Conservation (phyloP, 2,329 filamentous ascomycete genomes). For the Aspergillus awamori region DNA sequence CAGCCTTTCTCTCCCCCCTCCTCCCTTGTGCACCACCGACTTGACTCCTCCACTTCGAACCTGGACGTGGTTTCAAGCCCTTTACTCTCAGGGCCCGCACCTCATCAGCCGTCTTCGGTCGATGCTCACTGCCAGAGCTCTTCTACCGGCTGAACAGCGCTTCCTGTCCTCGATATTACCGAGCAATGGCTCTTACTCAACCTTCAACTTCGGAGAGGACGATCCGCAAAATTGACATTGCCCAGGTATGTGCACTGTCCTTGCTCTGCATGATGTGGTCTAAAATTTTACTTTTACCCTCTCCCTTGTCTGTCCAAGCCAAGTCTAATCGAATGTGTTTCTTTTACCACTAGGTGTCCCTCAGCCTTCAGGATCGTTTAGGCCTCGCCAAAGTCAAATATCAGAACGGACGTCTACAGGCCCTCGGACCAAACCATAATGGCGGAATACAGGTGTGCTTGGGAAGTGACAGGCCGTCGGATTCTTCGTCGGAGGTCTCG, state of each 20-base stretch:
- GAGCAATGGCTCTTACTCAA: constrained; percentile 37
- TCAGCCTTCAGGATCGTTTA: constrained; percentile 88
- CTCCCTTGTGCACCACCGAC: not conserved
- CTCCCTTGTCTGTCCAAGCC: not conserved
- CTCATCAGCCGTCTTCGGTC: not conserved
- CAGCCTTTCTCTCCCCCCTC: constrained; percentile 13
- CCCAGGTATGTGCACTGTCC: constrained; percentile 37
- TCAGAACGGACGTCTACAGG: constrained; percentile 90
- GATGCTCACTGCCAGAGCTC: not conserved
- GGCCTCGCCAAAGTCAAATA: constrained; percentile 97
- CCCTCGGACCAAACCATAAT: constrained; percentile 73
- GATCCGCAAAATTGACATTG: constrained; percentile 46
- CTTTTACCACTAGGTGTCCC: constrained; percentile 70
- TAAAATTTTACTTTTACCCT: not conserved
- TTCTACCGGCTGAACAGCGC: not conserved
- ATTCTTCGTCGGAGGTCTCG: constrained; percentile 82
- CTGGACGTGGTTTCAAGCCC: not conserved
- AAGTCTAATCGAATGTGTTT: constrained; percentile 25
- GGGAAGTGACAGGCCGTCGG: constrained; percentile 75
- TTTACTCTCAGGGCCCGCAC: constrained; percentile 2
- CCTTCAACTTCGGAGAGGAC: constrained; percentile 41
- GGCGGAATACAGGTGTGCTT: constrained; percentile 67
- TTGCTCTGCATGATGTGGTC: not conserved
- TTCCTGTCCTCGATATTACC: constrained; percentile 15
- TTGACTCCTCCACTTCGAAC: not conserved